Evolutionary conservation across 164 flowering plant species (phyloP).

Genomic region (Vitis amurensis): DNA sequence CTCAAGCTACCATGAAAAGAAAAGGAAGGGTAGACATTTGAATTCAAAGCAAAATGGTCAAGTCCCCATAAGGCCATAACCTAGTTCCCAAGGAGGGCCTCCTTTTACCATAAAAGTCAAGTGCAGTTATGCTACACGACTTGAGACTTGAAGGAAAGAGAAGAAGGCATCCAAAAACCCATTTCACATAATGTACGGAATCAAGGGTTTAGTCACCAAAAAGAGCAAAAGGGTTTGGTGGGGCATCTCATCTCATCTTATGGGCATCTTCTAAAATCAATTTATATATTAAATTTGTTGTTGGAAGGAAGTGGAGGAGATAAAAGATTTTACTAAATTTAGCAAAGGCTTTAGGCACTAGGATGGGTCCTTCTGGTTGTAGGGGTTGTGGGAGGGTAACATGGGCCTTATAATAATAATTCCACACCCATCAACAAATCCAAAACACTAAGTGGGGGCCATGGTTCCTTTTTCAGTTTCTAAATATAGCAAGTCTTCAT

Average conservation of each 20-base stretch:
- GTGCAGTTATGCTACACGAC: too few relatives aligned
- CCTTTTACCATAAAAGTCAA: too few relatives aligned
- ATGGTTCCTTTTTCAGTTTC: slow-evolving; percentile 5
- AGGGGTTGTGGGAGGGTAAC: slow-evolving; percentile 8
- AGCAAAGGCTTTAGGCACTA: neutral
- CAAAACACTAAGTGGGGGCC: slow-evolving; percentile 17
- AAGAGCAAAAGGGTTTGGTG: neutral
- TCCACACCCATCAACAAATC: neutral
- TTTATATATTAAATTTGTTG: neutral
- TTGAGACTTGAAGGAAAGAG: too few relatives aligned
- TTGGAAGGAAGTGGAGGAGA: neutral
- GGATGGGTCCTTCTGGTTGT: neutral
- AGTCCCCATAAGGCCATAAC: too few relatives aligned
- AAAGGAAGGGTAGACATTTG: too few relatives aligned
- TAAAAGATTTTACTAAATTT: slow-evolving; percentile 13
- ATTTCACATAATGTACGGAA: too few relatives aligned
- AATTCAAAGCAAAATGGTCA: too few relatives aligned
- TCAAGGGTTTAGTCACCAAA: neutral
- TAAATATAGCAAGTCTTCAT: slow-evolving; percentile 15
- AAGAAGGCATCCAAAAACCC: too few relatives aligned
- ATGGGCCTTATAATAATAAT: slow-evolving; percentile 9
- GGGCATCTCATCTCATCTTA: slow-evolving; percentile 2
- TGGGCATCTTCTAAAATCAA: neutral
- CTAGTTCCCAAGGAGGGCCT: too few relatives aligned
- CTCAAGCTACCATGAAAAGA: too few relatives aligned